phyloP scores from a whole-genome alignment of 345 rosid genomes.

The Syzygium grande region DNA sequence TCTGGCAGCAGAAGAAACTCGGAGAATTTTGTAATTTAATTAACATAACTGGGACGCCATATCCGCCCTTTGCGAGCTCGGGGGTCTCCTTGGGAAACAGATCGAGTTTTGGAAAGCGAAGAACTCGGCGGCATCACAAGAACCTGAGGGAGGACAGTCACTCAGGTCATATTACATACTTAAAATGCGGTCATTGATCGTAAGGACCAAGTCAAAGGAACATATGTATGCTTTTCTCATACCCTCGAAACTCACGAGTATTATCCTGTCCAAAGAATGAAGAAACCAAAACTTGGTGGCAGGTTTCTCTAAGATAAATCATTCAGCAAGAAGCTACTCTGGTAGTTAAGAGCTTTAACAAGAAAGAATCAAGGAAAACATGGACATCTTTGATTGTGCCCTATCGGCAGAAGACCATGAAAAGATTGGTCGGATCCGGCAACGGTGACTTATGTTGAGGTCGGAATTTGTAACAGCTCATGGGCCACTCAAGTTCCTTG shows the following conservation, averaged over 20 bases:
- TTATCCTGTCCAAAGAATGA: no score
- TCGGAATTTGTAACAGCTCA: neutral
- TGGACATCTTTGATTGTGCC: constrained; percentile 3
- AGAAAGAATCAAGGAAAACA: constrained; percentile 5
- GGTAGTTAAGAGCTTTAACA: neutral
- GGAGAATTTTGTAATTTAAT: neutral
- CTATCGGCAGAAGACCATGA: neutral
- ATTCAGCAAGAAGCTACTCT: constrained; percentile 5
- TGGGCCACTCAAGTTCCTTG: constrained; percentile 2
- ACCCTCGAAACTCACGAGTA: no score
- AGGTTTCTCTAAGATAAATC: constrained; percentile 9
- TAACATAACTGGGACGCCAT: constrained; percentile 1
- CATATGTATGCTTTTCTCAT: neutral
- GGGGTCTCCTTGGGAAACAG: constrained; percentile 9
- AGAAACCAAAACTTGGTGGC: neutral
- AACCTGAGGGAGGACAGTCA: constrained; percentile 8
- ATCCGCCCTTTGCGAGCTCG: constrained; percentile 7
- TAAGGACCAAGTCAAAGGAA: neutral
- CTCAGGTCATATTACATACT: constrained; percentile 5
- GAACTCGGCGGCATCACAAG: constrained; percentile 9
- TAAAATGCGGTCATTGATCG: no score
- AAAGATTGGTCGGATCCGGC: constrained; percentile 2
- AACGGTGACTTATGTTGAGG: neutral
- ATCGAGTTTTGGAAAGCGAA: constrained; percentile 8
- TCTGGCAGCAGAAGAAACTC: constrained; percentile 12